Base-by-base conservation (phyloP, 257 asterid species). In the Lycium ferocissimum region DNA sequence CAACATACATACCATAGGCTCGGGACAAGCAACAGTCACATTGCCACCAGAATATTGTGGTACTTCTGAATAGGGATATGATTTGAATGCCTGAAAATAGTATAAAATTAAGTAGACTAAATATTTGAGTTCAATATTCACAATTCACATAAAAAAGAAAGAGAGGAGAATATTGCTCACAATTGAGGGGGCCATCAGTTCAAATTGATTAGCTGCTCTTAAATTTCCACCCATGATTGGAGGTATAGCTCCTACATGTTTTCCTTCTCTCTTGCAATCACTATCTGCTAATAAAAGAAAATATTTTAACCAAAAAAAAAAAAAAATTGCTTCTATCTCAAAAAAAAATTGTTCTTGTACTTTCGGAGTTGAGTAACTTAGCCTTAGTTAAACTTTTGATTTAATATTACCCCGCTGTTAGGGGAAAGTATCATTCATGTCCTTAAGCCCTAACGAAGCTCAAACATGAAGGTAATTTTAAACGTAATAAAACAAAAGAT, bases 181-280 rank as follows among this genome's bases (percentile, higher is more conserved):
- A 53, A 78, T 78, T 78, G 82, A 78, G 1, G 82, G 82, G 20
- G 47, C 13, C 49, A 78, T 53, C 13, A 53, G 63, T 26, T 78
- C 82, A 78, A 78, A 53, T 26, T 78, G 65, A 53, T 53, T 53
- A 26, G 65, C 49, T 78, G 47, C 47, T 26, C 9, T 78, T 53
- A 78, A 26, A 33, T 53, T 26, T 78, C 53, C 82, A 53, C 26
- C 26, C 47, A 51, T 78, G 47, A 26, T 78, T 78, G 63, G 65
- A 26, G 82, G 63, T 14, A 53, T 22, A 78, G 14, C 15, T 78
- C 2, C 65, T 78, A 53, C 15, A 6, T 53, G 49, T 51, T 78
- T 78, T 7, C 65, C 82, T 26, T 78, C 26, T 26, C 81, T 6
- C 62, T 78, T 53, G 26, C 8, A 22, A 76, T 76, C 15, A 76